Base-by-base conservation (phyloP, 257 asterid genomes). In the Echites panduratus region DNA sequence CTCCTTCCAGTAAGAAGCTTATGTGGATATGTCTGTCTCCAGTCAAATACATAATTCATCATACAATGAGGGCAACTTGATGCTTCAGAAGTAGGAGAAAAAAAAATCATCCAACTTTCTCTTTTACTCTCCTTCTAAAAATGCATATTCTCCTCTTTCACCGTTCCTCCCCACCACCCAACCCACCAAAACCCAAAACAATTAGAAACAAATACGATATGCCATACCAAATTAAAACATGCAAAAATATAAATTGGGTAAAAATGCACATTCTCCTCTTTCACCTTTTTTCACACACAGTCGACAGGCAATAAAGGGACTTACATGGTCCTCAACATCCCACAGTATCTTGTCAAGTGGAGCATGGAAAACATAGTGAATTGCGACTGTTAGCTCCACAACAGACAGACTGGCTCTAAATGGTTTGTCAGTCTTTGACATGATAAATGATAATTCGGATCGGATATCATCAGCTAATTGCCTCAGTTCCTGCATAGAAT, bases 321-420 rank as follows among this genome's bases (percentile, higher is more conserved):
- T 85, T 82, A 93, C 98, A 76, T 93, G 98, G 73, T 90, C 97
- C 74, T 84, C 96, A 76, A 89, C 86, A 84, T 93, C 98, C 98
- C 97, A 93, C 67, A 90, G 79, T 72, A 93, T 90, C 85, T 89
- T 93, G 86, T 93, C 98, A 73, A 86, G 67, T 0, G 97, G 98
- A 75, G 93, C 84, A 69, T 84, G 70, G 76, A 93, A 93, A 74
- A 93, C 98, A 72, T 89, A 86, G 78, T 90, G 98, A 67, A 93
- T 85, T 61, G 98, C 98, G 64, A 93, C 87, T 7, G 97, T 79
- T 70, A 93, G 85, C 81, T 93, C 98, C 57, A 84, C 93, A 29
- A 74, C 92, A 3, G 95, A 83, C 45, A 87, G 81, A 77, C 95
- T 89, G 59, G 90, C 84, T 70, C 61, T 81, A 27, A 81, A 80